phyloP scores from a whole-genome alignment of 2,329 filamentous ascomycete genomes.

The Aureobasidium subglaciale region DNA sequence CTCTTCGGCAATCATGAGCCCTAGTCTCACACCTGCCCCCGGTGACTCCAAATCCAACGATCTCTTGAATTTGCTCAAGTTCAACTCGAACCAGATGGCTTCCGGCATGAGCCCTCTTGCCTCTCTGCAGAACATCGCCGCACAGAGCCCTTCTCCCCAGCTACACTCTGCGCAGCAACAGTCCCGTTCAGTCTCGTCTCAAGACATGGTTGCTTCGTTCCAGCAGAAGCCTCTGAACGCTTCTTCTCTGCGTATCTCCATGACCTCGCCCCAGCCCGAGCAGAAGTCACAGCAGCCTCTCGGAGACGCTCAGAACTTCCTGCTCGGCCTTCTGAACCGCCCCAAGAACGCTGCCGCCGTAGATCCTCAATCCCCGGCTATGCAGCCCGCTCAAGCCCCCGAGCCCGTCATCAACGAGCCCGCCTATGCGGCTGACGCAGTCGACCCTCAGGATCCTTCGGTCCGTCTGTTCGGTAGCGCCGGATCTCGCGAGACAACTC shows the following conservation, averaged over 20 bases:
- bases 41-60: conserved; percentile 31
- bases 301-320: conserved; percentile 72
- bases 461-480: conserved; percentile 26
- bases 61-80: conserved; percentile 59
- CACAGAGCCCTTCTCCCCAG: conserved; percentile 3
- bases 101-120: conserved; percentile 29
- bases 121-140: conserved; percentile 29
- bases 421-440: conserved; percentile 19
- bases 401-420: conserved; percentile 39
- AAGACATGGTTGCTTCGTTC: conserved; percentile 51
- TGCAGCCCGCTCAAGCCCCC: conserved; percentile 29
- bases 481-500: conserved; percentile 21
- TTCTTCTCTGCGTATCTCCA: conserved; percentile 25
- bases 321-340: conserved; percentile 78
- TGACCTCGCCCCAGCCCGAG: conserved; percentile 14
- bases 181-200: conserved; percentile 40
- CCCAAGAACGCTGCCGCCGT: conserved; percentile 42
- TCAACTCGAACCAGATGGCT: conserved; percentile 43
- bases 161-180: conserved; percentile 3
- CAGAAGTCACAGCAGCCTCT: conserved; percentile 22
- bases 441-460: conserved; percentile 20
- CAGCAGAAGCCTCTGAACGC: conserved; percentile 37
- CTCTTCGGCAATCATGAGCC: conserved; percentile 52
- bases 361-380: conserved; percentile 19
- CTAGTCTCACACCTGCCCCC: conserved; percentile 23